phyloP scores from a whole-genome alignment of 768 basidiomycete genomes.

The Russula brevipes region DNA sequence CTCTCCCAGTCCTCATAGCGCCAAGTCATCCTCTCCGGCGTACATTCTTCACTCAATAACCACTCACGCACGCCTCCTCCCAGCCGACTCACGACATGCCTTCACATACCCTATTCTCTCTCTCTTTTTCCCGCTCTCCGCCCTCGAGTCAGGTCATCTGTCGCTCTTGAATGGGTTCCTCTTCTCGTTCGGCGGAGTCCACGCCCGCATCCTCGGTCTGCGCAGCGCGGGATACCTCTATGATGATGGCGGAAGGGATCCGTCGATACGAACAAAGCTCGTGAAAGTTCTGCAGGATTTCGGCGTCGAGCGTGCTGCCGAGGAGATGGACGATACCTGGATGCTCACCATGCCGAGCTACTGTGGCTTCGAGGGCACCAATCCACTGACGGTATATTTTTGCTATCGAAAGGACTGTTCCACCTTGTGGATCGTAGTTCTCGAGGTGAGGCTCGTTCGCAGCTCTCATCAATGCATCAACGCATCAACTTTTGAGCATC shows the following conservation, averaged over 20 bases:
- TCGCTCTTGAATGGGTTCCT: slow-evolving; percentile 47
- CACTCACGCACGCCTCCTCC: neutral
- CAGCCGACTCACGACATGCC: neutral
- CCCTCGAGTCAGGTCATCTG: slow-evolving; percentile 43
- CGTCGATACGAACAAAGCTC: slow-evolving; percentile 41
- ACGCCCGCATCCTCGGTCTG: slow-evolving; percentile 42
- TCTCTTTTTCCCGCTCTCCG: slow-evolving; percentile 52
- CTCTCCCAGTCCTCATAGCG: slow-evolving; percentile 34
- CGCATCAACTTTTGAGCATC: neutral
- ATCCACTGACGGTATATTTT: slow-evolving; percentile 66
- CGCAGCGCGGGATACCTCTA: slow-evolving; percentile 34
- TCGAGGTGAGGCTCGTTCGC: slow-evolving; percentile 45
- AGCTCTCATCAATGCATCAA: neutral
- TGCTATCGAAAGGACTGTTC: slow-evolving; percentile 41
- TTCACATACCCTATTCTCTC: slow-evolving; percentile 9
- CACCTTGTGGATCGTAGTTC: slow-evolving; percentile 40
- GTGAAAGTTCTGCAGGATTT: slow-evolving; percentile 33
- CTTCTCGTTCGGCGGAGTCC: slow-evolving; percentile 49
- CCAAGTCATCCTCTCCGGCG: slow-evolving; percentile 35
- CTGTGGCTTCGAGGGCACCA: slow-evolving; percentile 62
- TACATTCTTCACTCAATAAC: slow-evolving; percentile 3
- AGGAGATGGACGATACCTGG: slow-evolving; percentile 50
- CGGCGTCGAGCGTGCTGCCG: slow-evolving; percentile 27
- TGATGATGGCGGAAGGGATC: slow-evolving; percentile 12
- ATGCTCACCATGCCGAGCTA: slow-evolving; percentile 71